Evolutionary conservation across 257 asterid genomes (phyloP), one percentile per base, ranked within the genome.

Genomic region (Plantago elongata): DNA sequence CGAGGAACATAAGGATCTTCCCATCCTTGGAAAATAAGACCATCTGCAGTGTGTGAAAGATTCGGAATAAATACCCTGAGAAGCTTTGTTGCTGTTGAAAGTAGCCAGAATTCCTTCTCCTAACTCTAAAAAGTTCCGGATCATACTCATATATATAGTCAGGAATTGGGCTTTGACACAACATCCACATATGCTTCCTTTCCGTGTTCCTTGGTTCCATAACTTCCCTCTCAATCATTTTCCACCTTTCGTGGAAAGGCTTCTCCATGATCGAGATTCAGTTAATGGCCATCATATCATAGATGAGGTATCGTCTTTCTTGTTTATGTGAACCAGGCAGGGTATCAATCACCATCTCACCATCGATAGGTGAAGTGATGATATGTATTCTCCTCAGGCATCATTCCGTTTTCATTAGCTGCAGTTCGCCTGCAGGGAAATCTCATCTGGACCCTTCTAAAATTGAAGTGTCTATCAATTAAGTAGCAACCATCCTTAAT

Each of bases 11-110:
- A 93, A 72, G 97, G 90, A 75, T 93, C 99, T 58, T 90, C 97
- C 95, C 99, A 93, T 61, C 99, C 92, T 96, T 93, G 81, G 94
- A 93, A 93, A 57, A 93, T 81, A 61, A 93, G 97, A 65, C 99
- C 99, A 72, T 93, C 99, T 5, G 99, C 99, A 1, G 37, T 96
- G 72, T 93, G 99, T 22, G 95, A 87, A 63, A 93, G 99, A 82
- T 70, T 81, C 30, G 97, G 97, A 57, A 93, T 93, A 71, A 93
- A 87, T 64, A 69, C 90, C 79, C 79, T 81, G 81, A 93, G 66
- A 75, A 93, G 94, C 68, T 79, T 85, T 13, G 77, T 85, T 61
- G 89, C 96, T 2, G 96, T 83, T 17, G 95, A 84, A 67, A 93
- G 97, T 73, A 79, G 76, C 92, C 95, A 90, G 81, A 93, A 93